Evolutionary conservation across 371 early-diverging fungal species (phyloP).

Genomic region (Mycotypha africana): DNA sequence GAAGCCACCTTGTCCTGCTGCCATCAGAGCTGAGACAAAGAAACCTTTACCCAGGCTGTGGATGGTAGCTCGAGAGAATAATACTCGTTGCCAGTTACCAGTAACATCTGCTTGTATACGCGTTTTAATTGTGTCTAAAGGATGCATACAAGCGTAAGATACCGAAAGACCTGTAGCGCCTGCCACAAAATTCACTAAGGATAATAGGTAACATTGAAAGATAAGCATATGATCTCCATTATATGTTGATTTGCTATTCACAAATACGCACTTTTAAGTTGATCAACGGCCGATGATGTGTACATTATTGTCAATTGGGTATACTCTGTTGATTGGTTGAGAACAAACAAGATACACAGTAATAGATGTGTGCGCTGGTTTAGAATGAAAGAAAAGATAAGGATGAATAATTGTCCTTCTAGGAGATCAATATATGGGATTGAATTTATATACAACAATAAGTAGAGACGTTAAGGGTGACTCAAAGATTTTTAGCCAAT

Average conservation of each 20-base stretch:
- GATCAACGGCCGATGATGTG: constrained; percentile 4
- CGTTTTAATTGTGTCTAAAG: constrained; percentile 68
- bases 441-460: no score
- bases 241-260: no score
- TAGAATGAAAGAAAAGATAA: no score
- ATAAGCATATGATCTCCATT: constrained; percentile 1
- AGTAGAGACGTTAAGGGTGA: no score
- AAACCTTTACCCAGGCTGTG: constrained; percentile 64
- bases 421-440: no score
- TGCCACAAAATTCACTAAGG: constrained; percentile 61
- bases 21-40: constrained; percentile 61
- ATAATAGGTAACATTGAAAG: no score
- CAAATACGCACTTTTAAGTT: constrained; percentile 25
- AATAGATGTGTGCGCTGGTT: no score
- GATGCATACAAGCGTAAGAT: constrained; percentile 69
- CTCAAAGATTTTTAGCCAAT: no score
- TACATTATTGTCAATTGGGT: background rate
- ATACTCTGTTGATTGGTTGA: no score
- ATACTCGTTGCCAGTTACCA: constrained; percentile 37
- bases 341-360: no score
- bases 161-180: constrained; percentile 65
- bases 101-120: constrained; percentile 55
- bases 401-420: no score
- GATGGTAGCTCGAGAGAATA: constrained; percentile 46
- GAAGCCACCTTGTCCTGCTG: constrained; percentile 74